These are phyloP conservation scores for Sclerospora graminicola DNA, from an alignment of 352 stramenopile species.

Conservation along the genomic window DNA sequence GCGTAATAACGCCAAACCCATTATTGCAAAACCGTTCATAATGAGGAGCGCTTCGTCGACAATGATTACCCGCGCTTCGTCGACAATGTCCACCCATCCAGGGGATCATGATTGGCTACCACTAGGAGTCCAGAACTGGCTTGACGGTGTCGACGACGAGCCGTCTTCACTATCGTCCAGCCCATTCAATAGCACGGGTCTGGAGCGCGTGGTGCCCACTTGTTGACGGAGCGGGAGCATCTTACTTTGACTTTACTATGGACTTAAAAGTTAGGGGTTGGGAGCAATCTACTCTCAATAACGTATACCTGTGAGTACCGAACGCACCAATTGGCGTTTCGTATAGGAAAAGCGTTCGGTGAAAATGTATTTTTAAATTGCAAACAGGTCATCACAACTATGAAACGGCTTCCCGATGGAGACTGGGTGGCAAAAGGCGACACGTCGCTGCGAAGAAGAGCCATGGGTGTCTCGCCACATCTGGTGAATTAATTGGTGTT, in stretches of 20 bases:
- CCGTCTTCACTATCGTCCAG: too few relatives aligned
- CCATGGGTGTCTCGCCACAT: constrained; percentile 65
- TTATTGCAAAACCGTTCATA: constrained; percentile 35
- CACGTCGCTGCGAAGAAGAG: constrained; percentile 60
- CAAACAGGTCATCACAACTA: not conserved
- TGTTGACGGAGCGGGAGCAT: constrained; percentile 76
- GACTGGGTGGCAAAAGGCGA: constrained; percentile 72
- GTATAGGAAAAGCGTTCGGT: not conserved
- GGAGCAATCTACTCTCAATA: constrained; percentile 12
- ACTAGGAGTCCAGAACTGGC: too few relatives aligned
- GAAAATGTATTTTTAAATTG: constrained; percentile 4
- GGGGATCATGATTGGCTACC: too few relatives aligned
- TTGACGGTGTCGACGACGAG: too few relatives aligned
- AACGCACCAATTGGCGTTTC: not conserved
- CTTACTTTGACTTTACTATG: constrained; percentile 3
- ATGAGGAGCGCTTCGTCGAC: constrained; percentile 31
- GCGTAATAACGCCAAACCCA: constrained; percentile 44
- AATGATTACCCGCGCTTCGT: too few relatives aligned
- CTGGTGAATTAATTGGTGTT: constrained; percentile 46
- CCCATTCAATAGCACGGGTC: constrained; percentile 54
- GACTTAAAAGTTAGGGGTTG: constrained; percentile 20
- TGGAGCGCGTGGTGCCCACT: constrained; percentile 53
- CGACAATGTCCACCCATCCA: constrained; percentile 52
- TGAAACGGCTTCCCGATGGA: constrained; percentile 34
- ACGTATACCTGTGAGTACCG: constrained; percentile 5